Conservation (phyloP, 73 alveolate genomes). For the Blepharisma japonicum region DNA sequence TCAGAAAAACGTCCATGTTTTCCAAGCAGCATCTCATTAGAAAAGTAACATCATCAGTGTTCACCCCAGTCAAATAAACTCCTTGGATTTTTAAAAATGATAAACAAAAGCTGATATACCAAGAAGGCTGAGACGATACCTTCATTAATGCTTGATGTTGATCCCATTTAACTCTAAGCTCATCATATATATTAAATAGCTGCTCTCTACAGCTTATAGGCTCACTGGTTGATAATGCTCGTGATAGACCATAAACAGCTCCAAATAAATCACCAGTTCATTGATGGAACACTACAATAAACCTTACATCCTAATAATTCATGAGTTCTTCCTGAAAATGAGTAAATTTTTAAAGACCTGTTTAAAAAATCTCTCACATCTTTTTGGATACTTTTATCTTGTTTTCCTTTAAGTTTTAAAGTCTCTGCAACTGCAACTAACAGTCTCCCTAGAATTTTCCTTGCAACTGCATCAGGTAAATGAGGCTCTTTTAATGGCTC, state of each 20-base stretch:
- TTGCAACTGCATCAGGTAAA: background rate
- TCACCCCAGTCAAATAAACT: slow-evolving; percentile 2
- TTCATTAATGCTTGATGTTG: background rate
- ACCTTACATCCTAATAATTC: background rate
- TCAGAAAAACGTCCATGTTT: background rate
- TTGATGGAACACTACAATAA: background rate
- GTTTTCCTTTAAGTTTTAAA: background rate
- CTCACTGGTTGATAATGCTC: background rate
- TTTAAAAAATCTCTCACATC: background rate
- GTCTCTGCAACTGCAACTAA: background rate
- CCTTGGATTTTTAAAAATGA: background rate
- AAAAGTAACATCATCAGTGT: background rate
- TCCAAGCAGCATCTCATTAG: background rate
- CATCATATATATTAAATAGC: background rate
- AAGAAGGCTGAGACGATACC: slow-evolving; percentile 1
- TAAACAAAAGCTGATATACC: background rate
- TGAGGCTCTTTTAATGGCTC: slow-evolving; percentile 16
- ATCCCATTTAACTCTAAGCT: background rate
- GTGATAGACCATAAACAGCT: background rate
- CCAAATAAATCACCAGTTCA: background rate
- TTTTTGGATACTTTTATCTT: background rate
- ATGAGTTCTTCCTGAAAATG: background rate
- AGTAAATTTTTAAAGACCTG: background rate
- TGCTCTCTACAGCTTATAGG: background rate
- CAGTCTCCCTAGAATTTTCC: background rate